Base-by-base conservation (phyloP, 177 flowering plant genomes). In the Vitis hybrid region DNA sequence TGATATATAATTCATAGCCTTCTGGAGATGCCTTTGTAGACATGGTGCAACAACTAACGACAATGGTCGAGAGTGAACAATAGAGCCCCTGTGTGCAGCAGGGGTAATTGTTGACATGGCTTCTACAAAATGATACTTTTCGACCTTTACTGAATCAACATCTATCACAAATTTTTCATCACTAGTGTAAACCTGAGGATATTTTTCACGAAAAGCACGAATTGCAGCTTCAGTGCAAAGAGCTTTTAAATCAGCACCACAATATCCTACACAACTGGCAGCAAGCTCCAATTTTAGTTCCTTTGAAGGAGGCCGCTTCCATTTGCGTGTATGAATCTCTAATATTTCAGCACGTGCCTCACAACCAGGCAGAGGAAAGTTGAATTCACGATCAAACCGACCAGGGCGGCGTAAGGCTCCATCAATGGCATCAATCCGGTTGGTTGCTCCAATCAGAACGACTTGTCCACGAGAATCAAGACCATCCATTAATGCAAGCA, bases 391-490 rank as follows among this genome's bases (percentile, higher is more conserved):
- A 79, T 96, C 99, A 82, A 96, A 96, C 68, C 99, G 85, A 72
- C 99, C 99, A 72, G 99, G 99, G 8, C 99, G 97, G 3, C 99
- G 87, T 74, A 96, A 75, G 55, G 99, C 99, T 65, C 99, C 99
- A 86, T 96, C 99, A 72, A 96, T 96, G 73, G 99, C 99, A 84
- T 96, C 99, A 72, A 96, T 84, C 76, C 99, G 83, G 75, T 96
- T 96, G 61, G 99, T 96, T 35, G 99, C 99, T 74, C 99, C 99
- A 84, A 96, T 94, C 71, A 96, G 79, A 72, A 96, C 97, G 60
- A 96, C 99, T 80, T 96, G 99, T 65, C 99, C 99, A 49, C 99
- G 92, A 67, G 99, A 96, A 84, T 96, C 99, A 68, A 96, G 97
- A 63, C 99, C 99, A 81, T 96, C 99, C 99, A 96, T 96, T 76